Conservation (phyloP, 768 basidiomycete genomes). For the Russula compacta region DNA sequence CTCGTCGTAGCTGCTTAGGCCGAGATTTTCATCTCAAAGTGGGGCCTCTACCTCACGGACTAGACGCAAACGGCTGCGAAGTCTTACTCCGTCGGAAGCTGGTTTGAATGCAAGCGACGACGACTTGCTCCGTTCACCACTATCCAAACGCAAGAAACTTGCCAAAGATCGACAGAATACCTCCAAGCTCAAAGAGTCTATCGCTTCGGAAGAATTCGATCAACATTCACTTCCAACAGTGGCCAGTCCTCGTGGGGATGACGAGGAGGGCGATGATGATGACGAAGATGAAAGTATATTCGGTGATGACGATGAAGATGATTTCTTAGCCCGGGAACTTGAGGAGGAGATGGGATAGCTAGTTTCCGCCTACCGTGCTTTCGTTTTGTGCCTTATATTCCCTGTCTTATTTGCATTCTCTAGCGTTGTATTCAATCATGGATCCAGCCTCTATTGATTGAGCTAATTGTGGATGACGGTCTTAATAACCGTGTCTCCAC, state of each 20-base stretch:
- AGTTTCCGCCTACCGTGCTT: background rate
- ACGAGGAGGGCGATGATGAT: slow-evolving; percentile 32
- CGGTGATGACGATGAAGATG: slow-evolving; percentile 55
- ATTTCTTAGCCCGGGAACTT: slow-evolving; percentile 73
- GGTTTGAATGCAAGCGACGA: slow-evolving; percentile 29
- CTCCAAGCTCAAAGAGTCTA: slow-evolving; percentile 55
- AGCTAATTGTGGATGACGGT: background rate
- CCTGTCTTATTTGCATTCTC: background rate
- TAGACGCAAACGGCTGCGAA: slow-evolving; percentile 64
- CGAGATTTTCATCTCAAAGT: slow-evolving; percentile 18
- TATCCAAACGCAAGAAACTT: slow-evolving; percentile 75
- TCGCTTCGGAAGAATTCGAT: slow-evolving; percentile 15
- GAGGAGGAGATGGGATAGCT: slow-evolving; percentile 69
- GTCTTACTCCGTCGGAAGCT: slow-evolving; percentile 60
- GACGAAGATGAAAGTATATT: slow-evolving; percentile 36
- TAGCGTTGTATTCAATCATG: slow-evolving; percentile 10
- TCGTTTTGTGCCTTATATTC: background rate
- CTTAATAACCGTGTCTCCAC: background rate
- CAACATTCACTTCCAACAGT: slow-evolving; percentile 1
- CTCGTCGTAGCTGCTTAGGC: background rate
- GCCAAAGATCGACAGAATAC: slow-evolving; percentile 53
- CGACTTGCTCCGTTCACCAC: slow-evolving; percentile 51
- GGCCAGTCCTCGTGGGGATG: slow-evolving; percentile 2
- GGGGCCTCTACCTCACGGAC: slow-evolving; percentile 34
- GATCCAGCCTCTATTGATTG: slow-evolving; percentile 9